Conservation (phyloP, 805 yeast genomes). For the Monosporozyma unispora region DNA sequence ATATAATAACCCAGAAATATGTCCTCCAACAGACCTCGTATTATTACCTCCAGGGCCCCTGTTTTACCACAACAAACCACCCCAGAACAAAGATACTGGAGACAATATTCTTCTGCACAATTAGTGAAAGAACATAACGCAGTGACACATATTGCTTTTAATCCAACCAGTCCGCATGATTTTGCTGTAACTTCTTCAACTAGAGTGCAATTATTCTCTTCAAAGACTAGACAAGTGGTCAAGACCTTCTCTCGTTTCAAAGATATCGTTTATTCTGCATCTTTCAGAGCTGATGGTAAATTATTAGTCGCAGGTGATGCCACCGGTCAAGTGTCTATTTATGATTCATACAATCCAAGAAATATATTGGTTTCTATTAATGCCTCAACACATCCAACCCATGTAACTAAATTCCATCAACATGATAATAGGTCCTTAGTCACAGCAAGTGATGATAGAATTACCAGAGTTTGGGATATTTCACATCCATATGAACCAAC, state of each 20-base stretch:
- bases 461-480: slow-evolving; percentile 82
- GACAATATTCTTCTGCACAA: slow-evolving; percentile 76
- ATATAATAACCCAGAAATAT: slow-evolving; percentile 29
- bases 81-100: slow-evolving; percentile 92
- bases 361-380: slow-evolving; percentile 68
- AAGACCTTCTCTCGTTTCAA: slow-evolving; percentile 82
- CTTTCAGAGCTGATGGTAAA: slow-evolving; percentile 85
- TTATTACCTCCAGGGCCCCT: slow-evolving; percentile 58
- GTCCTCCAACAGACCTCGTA: slow-evolving; percentile 66
- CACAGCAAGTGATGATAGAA: slow-evolving; percentile 87
- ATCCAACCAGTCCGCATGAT: slow-evolving; percentile 78
- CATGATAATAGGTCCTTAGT: slow-evolving; percentile 54
- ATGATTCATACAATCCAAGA: slow-evolving; percentile 74
- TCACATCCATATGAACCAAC: slow-evolving; percentile 68
- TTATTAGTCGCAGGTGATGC: slow-evolving; percentile 92
- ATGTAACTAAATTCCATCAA: slow-evolving; percentile 83
- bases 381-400: slow-evolving; percentile 83
- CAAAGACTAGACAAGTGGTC: slow-evolving; percentile 86
- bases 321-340: slow-evolving; percentile 83
- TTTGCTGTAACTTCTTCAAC: slow-evolving; percentile 90
- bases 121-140: slow-evolving; percentile 90
- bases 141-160: slow-evolving; percentile 78
- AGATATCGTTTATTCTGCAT: slow-evolving; percentile 87
- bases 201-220: slow-evolving; percentile 82
- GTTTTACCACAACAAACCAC: slow-evolving; percentile 72